phyloP scores from a whole-genome alignment of 345 rosid species.

The Erysimum cheiranthoides region DNA sequence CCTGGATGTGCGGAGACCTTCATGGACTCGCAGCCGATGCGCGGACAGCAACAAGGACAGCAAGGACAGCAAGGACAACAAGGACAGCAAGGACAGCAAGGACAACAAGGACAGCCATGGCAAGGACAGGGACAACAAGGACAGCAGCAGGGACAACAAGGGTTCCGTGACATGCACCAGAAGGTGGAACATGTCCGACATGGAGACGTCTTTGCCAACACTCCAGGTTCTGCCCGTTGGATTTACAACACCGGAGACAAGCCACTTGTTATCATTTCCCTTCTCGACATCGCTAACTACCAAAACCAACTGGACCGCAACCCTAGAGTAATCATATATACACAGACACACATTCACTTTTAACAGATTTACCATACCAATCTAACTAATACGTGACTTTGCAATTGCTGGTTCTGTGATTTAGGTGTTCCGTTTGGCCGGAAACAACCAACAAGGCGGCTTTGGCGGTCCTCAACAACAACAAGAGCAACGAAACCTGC shows the following conservation, averaged over 20 bases:
- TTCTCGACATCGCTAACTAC: constrained; percentile 49
- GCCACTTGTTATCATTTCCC: constrained; percentile 46
- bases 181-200: constrained; percentile 50
- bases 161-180: constrained; percentile 56
- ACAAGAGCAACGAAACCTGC: constrained; percentile 24
- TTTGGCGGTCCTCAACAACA: constrained; percentile 37
- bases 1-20: constrained; percentile 76
- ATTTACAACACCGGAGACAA: constrained; percentile 55
- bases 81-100: neutral
- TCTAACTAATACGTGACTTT: constrained; percentile 3
- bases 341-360: neutral
- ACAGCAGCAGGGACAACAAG: constrained; percentile 14
- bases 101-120: constrained; percentile 30
- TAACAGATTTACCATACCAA: neutral
- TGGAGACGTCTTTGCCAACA: constrained; percentile 51
- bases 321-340: constrained; percentile 59
- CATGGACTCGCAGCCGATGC: constrained; percentile 56
- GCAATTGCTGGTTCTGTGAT: neutral
- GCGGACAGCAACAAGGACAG: constrained; percentile 35
- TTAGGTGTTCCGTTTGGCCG: constrained; percentile 71
- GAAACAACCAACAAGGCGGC: constrained; percentile 56
- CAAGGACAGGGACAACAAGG: constrained; percentile 18
- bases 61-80: constrained; percentile 30
- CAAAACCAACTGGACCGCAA: constrained; percentile 71
- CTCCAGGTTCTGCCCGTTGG: constrained; percentile 61